Evolutionary conservation across 331 rosid genomes (phyloP), one percentile per base, ranked within the genome.

Genomic region (Stylosanthes scabra): DNA sequence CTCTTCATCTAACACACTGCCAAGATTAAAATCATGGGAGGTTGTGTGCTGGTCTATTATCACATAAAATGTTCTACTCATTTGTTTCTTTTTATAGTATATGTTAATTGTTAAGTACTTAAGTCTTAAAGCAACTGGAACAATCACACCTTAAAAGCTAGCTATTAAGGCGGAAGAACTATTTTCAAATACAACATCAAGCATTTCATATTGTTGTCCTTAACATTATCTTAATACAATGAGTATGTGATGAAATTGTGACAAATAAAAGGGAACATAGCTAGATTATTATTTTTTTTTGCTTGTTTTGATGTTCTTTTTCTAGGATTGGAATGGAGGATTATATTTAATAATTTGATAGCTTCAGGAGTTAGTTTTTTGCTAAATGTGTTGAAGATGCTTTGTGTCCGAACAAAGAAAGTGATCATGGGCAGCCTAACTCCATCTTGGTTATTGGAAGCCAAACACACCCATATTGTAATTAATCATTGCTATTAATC

Each of bases 21-120:
- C 13, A 49, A 54, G 72, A 63, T 70, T 78, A 20, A 37, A 71
- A 25, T 46, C 59, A 11, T 15, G 61, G 10, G 44, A 59, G 41
- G 20, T 55, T 72, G 41, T 68, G 58, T 63, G 42, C 44, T 20
- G 28, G 10, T 77, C 51, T 77, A 41, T 29, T 61, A 77, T 67
- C 59, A 29, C n/a, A 49, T 29, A 0, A 14, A 29, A 66, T 55
- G 41, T 50, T 39, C 55, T 64, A 31, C 44, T 10, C 58, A 34
- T 66, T 31, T 41, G n/a, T 14, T 14, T 11, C 37, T 31, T 31
- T 31, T 31, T 31, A 31, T 31, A 31, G 37, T 31, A 31, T 3
- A 31, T 31, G 37, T 31, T 31, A 5, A 31, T 3, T 31, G 5
- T 5, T 31, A 31, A 31, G 25, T 20, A 20, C 25, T 20, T 20